Evolutionary conservation across 768 basidiomycete species (phyloP).

Genomic region (Dacryopinax spathularia): DNA sequence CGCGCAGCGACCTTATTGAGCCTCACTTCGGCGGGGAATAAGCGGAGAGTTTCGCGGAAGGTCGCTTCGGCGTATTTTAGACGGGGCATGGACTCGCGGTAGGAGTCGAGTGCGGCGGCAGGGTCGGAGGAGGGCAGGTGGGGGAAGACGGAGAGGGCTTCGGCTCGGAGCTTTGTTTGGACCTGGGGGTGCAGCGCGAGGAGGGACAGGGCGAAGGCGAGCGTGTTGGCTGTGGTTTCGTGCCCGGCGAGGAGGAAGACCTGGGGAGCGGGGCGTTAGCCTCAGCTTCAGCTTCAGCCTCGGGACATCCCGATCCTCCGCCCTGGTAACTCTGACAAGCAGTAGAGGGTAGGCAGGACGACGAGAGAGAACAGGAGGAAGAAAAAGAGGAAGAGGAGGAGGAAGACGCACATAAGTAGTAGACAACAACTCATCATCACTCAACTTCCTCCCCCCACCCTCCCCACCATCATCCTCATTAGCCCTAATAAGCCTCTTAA

Average conservation of each 20-base stretch:
- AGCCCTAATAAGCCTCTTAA: slow-evolving; percentile 35
- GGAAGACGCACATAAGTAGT: slow-evolving; percentile 32
- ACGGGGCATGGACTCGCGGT: not conserved
- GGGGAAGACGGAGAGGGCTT: not conserved
- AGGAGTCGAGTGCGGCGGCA: not conserved
- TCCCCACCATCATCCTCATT: slow-evolving; percentile 28
- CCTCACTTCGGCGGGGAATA: not conserved
- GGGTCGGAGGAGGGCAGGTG: not conserved
- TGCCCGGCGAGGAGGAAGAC: slow-evolving; percentile 37
- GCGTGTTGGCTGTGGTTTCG: slow-evolving; percentile 16
- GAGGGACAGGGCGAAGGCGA: slow-evolving; percentile 5
- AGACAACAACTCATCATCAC: slow-evolving; percentile 35
- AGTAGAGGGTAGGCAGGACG: not conserved
- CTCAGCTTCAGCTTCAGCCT: not conserved
- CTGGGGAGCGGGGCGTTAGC: slow-evolving; percentile 19
- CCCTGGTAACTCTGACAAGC: too few species aligned
- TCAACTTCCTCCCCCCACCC: slow-evolving; percentile 22
- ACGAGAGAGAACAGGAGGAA: not conserved
- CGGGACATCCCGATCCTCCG: too few species aligned
- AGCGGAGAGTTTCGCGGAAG: not conserved
- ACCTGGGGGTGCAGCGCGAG: slow-evolving; percentile 9
- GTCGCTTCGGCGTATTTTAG: slow-evolving; percentile 2
- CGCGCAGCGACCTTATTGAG: not conserved
- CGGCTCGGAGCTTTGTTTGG: slow-evolving; percentile 1
- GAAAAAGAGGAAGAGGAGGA: not conserved